A percentile compares a stretch with the other conserved stretches of the same genome.
Conservation (phyloP, 768 basidiomycete genomes). For the Boletus vinaceobasis region DNA sequence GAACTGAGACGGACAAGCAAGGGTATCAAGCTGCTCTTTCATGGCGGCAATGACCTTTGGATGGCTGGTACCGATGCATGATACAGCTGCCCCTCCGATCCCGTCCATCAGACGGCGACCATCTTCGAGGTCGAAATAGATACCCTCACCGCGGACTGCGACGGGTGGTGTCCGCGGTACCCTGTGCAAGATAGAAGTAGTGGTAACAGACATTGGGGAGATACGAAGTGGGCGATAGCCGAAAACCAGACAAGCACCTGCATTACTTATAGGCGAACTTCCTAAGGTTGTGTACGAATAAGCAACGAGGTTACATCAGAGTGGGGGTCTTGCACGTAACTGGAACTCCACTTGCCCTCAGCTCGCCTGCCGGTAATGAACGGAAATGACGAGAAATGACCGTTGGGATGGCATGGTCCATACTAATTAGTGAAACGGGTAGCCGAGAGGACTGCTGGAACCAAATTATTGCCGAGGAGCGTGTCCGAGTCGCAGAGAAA, state of each 20-base stretch:
- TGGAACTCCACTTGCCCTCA: background rate
- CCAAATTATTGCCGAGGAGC: no score
- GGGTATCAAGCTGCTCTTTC: constrained; percentile 77
- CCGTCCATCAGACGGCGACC: constrained; percentile 72
- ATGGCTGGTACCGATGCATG: constrained; percentile 72
- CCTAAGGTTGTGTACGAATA: background rate
- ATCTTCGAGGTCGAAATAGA: constrained; percentile 68
- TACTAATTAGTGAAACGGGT: no score
- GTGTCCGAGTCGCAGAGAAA: no score
- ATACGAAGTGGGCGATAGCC: background rate
- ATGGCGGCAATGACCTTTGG: constrained; percentile 69
- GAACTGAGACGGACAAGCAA: constrained; percentile 56
- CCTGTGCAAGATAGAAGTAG: constrained; percentile 54
- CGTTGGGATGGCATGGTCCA: background rate
- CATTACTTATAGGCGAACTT: background rate
- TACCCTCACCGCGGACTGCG: constrained; percentile 61
- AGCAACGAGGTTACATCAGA: background rate
- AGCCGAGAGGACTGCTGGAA: no score
- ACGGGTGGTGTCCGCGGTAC: constrained; percentile 74
- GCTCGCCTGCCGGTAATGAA: no score
- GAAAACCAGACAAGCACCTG: background rate
- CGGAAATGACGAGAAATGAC: background rate
- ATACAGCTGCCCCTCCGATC: constrained; percentile 83
- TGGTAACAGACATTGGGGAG: constrained; percentile 13
- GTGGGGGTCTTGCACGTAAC: background rate